Percentiles rank a stretch among this genome's conserved stretches.
Evolutionary conservation across 306 rosid species (phyloP).

Genomic region (Crotalaria pallida): DNA sequence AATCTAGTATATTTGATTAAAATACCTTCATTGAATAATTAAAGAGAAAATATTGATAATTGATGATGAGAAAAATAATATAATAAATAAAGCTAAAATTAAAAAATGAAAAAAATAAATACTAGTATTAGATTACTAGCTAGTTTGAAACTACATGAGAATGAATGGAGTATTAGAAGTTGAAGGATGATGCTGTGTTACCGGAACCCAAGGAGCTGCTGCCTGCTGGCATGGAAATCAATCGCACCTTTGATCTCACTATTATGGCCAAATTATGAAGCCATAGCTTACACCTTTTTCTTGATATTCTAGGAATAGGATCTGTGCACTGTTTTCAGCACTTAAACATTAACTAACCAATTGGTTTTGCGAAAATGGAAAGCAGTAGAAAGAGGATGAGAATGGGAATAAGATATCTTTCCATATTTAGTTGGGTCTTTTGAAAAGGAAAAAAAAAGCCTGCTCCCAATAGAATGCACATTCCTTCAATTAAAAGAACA

Average conservation of each 20-base stretch:
- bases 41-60: no score
- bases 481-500: neutral
- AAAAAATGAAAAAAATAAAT: no score
- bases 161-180: slow-evolving; percentile 15
- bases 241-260: neutral
- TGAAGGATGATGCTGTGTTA: slow-evolving; percentile 15
- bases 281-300: neutral
- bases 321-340: slow-evolving; percentile 5
- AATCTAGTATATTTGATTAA: no score
- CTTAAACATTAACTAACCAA: neutral
- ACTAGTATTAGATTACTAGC: no score
- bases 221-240: slow-evolving; percentile 9
- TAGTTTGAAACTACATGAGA: no score
- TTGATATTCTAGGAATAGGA: slow-evolving; percentile 15
- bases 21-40: no score
- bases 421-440: neutral
- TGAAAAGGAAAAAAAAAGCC: neutral
- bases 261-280: neutral
- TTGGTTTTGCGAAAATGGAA: neutral
- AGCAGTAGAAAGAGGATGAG: neutral
- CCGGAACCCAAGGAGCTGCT: slow-evolving; percentile 19
- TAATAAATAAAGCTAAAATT: no score
- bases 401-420: neutral
- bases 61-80: no score
- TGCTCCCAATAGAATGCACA: neutral